Evolutionary conservation across 2,329 filamentous ascomycete species (phyloP).

Genomic region (Fusarium sp.): DNA sequence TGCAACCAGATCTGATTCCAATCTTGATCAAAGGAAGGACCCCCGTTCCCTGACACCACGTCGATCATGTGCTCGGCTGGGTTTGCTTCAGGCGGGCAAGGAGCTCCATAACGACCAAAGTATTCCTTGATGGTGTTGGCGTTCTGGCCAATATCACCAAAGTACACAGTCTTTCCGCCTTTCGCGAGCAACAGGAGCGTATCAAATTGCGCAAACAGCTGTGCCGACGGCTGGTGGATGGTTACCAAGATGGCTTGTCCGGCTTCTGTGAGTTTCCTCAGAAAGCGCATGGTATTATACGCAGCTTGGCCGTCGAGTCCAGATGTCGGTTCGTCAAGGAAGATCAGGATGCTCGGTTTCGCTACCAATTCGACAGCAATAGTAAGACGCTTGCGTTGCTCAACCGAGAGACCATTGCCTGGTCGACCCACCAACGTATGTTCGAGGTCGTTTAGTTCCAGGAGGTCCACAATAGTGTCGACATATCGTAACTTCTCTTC

Average conservation of each 20-base stretch:
- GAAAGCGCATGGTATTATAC: conserved; percentile 43
- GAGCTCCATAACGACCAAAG: neutral
- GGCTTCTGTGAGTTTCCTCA: conserved; percentile 68
- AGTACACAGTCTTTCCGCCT: conserved; percentile 72
- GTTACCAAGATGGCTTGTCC: conserved; percentile 74
- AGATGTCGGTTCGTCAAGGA: neutral
- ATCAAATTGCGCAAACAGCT: conserved; percentile 73
- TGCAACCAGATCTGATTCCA: neutral
- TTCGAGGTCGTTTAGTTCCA: neutral
- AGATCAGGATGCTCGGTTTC: conserved; percentile 58
- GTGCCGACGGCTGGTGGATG: conserved; percentile 74
- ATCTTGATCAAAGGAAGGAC: neutral
- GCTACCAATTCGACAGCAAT: conserved; percentile 68
- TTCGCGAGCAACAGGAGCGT: conserved; percentile 68
- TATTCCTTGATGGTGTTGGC: neutral
- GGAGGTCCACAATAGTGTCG: neutral
- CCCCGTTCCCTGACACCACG: neutral
- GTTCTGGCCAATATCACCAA: conserved; percentile 44
- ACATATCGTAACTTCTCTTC: neutral
- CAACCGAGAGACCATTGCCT: conserved; percentile 5
- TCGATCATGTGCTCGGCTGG: neutral
- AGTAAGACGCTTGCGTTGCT: conserved; percentile 60
- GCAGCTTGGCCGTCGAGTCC: neutral
- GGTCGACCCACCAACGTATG: neutral
- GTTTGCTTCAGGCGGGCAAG: neutral